Percentiles rank a stretch among this genome's conserved stretches.
These are phyloP conservation scores for Dendrobium nobile DNA, from an alignment of 106 monocot species.

Conservation along the genomic window DNA sequence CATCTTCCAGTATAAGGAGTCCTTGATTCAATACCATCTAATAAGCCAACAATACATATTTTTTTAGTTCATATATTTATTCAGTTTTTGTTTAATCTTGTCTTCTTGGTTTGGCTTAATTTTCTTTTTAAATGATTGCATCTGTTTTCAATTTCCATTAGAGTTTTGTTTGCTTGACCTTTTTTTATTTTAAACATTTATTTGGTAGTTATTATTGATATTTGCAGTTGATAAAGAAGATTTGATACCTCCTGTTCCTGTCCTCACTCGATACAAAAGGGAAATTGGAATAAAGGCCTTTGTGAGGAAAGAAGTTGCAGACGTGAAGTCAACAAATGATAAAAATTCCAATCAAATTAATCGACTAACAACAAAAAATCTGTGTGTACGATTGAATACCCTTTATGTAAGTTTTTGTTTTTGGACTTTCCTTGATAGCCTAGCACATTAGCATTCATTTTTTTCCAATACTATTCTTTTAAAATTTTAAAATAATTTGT, in stretches of 20 bases:
- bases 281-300: constrained; percentile 80
- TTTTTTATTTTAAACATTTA: constrained; percentile 2
- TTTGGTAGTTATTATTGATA: constrained; percentile 1
- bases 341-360: constrained; percentile 71
- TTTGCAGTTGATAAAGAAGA: constrained; percentile 74
- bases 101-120: neutral
- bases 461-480: neutral
- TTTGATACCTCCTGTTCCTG: constrained; percentile 78
- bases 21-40: neutral
- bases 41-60: neutral
- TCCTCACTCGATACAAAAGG: constrained; percentile 83
- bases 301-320: constrained; percentile 63
- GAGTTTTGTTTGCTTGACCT: neutral
- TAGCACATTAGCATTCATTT: neutral
- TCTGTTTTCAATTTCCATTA: neutral
- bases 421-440: neutral
- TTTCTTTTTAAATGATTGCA: neutral
- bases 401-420: constrained; percentile 72
- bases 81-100: neutral
- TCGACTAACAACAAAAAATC: constrained; percentile 48
- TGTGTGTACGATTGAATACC: constrained; percentile 88
- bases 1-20: neutral
- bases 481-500: neutral
- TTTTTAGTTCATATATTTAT: neutral
- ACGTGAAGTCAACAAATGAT: constrained; percentile 44